A percentile compares a stretch with the other conserved stretches of the same genome.
Evolutionary conservation across 495 filamentous ascomycete species (phyloP).

Genomic region (Glarea lozoyensis): DNA sequence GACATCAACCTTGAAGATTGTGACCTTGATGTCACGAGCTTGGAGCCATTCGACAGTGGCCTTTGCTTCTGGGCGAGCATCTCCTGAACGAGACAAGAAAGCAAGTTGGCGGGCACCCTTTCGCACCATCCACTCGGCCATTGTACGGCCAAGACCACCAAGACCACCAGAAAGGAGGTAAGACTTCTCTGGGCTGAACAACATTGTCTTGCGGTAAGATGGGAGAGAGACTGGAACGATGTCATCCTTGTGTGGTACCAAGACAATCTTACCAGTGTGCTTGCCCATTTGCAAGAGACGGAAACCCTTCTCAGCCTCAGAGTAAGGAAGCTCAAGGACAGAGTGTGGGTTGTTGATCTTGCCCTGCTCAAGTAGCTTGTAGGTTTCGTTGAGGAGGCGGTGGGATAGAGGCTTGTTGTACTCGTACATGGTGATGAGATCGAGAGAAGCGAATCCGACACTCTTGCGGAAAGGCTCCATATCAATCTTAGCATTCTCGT

Average conservation of each 20-base stretch:
- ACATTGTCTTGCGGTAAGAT: conserved; percentile 32
- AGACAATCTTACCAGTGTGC: conserved; percentile 47
- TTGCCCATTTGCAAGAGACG: conserved; percentile 38
- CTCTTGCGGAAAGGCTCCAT: conserved; percentile 12
- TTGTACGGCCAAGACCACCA: conserved; percentile 37
- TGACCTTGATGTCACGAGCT: conserved; percentile 14
- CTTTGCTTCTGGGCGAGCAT: conserved; percentile 11
- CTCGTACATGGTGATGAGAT: conserved; percentile 17
- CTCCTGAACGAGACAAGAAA: conserved; percentile 44
- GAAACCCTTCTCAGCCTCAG: conserved; percentile 36
- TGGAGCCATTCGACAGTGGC: conserved; percentile 19
- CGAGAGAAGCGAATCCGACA: conserved; percentile 28
- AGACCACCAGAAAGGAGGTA: too few relatives aligned
- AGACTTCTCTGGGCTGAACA: conserved; percentile 49
- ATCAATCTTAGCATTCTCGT: conserved; percentile 5
- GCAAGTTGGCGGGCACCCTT: conserved; percentile 45
- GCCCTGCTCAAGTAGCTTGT: conserved; percentile 16
- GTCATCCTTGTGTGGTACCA: conserved; percentile 26
- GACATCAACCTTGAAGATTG: conserved; percentile 1
- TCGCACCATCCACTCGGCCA: conserved; percentile 42
- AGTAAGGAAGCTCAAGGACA: conserved; percentile 26
- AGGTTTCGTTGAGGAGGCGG: conserved; percentile 10
- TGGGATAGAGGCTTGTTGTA: conserved; percentile 10
- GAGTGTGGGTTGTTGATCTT: conserved; percentile 17
- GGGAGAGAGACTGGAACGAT: conserved; percentile 19